These are phyloP conservation scores for Leishmania arabica DNA, from an alignment of 208 protist species.

Conservation along the genomic window DNA sequence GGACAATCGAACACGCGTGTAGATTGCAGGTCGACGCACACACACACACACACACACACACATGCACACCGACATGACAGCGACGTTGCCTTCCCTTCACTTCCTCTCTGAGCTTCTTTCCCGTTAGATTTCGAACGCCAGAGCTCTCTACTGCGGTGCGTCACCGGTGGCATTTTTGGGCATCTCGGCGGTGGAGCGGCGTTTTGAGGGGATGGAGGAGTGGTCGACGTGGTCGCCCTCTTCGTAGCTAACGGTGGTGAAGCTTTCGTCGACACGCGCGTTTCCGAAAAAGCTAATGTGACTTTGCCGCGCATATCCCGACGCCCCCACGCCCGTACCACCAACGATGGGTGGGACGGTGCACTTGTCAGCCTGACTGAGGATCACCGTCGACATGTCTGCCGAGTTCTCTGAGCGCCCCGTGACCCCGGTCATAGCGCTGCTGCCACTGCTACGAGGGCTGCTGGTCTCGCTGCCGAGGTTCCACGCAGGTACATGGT, in stretches of 20 bases:
- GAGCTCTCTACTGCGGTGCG: neutral
- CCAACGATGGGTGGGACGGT: neutral
- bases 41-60: neutral
- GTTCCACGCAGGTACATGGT: neutral
- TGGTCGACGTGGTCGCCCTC: neutral
- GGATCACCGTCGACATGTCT: neutral
- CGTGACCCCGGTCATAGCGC: neutral
- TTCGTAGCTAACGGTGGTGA: neutral
- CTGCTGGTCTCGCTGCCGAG: neutral
- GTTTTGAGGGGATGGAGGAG: neutral
- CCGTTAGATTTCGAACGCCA: no score
- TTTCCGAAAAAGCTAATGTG: neutral
- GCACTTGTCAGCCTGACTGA: neutral
- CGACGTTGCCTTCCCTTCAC: no score
- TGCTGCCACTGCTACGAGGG: neutral
- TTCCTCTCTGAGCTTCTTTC: neutral
- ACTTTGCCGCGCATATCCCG: neutral
- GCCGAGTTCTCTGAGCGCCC: neutral
- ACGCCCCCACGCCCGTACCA: neutral
- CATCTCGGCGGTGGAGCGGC: slow-evolving; percentile 5
- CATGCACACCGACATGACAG: neutral
- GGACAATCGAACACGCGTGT: neutral
- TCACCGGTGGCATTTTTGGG: neutral
- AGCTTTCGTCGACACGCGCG: neutral
- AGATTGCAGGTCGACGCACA: neutral